Evolutionary conservation across 345 rosid genomes (phyloP).

Genomic region (Iberis pinnata): DNA sequence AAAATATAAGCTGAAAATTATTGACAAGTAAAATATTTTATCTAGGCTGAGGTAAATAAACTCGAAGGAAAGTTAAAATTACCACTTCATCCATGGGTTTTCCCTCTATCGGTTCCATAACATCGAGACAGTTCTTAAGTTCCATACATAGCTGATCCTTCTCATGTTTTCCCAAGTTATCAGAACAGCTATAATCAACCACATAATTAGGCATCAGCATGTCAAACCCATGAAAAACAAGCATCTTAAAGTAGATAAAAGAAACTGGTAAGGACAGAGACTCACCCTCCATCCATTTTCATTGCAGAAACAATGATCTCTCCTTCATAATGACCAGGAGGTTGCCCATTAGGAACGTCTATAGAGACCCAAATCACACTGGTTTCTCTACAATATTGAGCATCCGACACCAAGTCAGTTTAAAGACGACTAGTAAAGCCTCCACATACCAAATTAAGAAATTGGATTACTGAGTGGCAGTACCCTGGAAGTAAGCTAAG

Average conservation of each 20-base stretch:
- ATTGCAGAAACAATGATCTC: constrained; percentile 66
- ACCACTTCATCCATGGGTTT: constrained; percentile 76
- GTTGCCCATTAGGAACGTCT: constrained; percentile 78
- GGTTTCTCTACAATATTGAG: constrained; percentile 60
- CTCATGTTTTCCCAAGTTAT: constrained; percentile 50
- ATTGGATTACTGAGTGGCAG: constrained; percentile 1
- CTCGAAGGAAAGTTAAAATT: constrained; percentile 16
- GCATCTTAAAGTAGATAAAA: constrained; percentile 5
- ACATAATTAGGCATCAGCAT: constrained; percentile 5
- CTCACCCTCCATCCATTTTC: constrained; percentile 59
- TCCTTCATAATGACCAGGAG: constrained; percentile 90
- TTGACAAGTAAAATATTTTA: constrained; percentile 18
- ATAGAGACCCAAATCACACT: constrained; percentile 81
- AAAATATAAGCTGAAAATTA: constrained; percentile 36
- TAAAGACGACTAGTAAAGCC: background rate
- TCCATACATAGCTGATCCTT: constrained; percentile 55
- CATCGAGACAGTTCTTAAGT: constrained; percentile 62
- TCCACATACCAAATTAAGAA: background rate
- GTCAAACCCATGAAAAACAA: constrained; percentile 11
- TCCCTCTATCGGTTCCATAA: constrained; percentile 62
- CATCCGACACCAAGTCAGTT: constrained; percentile 14
- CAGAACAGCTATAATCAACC: constrained; percentile 37
- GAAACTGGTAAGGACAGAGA: constrained; percentile 2
- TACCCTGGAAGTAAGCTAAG: constrained; percentile 83
- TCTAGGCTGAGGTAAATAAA: background rate